Percentiles rank a stretch among this genome's conserved stretches.
These are phyloP conservation scores for Austroboletus eburneus DNA, from an alignment of 768 basidiomycete genomes.

Conservation along the genomic window DNA sequence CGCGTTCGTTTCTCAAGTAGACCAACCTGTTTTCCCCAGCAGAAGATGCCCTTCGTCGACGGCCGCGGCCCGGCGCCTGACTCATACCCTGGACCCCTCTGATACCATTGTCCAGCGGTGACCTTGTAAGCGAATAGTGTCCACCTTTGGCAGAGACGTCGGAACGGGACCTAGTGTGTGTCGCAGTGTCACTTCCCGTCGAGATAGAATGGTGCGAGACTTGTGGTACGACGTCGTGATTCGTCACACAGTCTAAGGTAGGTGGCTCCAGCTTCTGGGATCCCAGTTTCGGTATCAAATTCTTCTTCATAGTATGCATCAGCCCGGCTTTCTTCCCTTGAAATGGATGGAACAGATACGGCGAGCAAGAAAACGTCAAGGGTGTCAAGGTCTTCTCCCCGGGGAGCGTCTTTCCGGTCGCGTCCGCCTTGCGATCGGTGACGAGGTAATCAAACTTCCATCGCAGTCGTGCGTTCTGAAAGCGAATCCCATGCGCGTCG, in stretches of 20 bases:
- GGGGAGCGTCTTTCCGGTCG: slow-evolving; percentile 41
- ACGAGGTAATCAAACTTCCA: slow-evolving; percentile 85
- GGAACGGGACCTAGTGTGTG: slow-evolving; percentile 21
- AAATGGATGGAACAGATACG: slow-evolving; percentile 50
- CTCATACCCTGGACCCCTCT: slow-evolving; percentile 1
- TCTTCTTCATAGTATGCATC: slow-evolving; percentile 71
- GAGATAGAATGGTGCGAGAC: slow-evolving; percentile 2
- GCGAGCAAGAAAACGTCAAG: slow-evolving; percentile 71
- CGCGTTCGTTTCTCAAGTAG: not conserved
- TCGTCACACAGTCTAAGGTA: slow-evolving; percentile 10
- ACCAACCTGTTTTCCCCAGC: slow-evolving; percentile 36
- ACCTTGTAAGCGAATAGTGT: slow-evolving; percentile 10
- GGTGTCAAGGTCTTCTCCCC: slow-evolving; percentile 76
- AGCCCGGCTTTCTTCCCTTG: slow-evolving; percentile 66
- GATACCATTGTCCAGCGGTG: slow-evolving; percentile 5
- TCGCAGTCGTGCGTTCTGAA: slow-evolving; percentile 40
- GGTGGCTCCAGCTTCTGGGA: slow-evolving; percentile 59
- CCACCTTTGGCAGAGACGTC: slow-evolving; percentile 19
- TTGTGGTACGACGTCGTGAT: slow-evolving; percentile 1
- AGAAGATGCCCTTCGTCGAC: slow-evolving; percentile 45
- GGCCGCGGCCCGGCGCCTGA: slow-evolving; percentile 17
- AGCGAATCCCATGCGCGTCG: slow-evolving; percentile 14
- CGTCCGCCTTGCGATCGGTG: slow-evolving; percentile 48
- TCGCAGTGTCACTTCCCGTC: slow-evolving; percentile 1
- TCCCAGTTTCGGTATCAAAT: slow-evolving; percentile 56